Percentiles rank a stretch among this genome's conserved stretches.
phyloP scores from a whole-genome alignment of 371 early-diverging fungal genomes.

The Furculomyces boomerangus region DNA sequence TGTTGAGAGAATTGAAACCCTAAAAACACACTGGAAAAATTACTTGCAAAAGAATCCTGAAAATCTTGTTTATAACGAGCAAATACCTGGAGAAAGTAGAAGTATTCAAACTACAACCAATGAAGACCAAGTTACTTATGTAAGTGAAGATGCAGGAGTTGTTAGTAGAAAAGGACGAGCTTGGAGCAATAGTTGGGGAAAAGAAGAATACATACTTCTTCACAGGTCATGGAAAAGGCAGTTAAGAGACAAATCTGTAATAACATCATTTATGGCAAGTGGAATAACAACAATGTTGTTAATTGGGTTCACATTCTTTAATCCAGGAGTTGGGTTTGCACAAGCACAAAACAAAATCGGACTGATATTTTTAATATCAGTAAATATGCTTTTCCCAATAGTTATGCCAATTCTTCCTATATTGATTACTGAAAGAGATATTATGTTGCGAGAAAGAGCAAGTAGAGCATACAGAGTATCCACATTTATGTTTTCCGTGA shows the following conservation, averaged over 20 bases:
- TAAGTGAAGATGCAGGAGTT: no score
- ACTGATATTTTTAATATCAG: constrained; percentile 12
- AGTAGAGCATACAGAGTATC: constrained; percentile 20
- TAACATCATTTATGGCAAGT: constrained; percentile 8
- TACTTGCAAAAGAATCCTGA: background rate
- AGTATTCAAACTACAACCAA: no score
- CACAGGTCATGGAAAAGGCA: constrained; percentile 14
- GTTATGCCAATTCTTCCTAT: constrained; percentile 16
- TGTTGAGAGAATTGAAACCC: constrained; percentile 10
- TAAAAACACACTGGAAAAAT: constrained; percentile 18
- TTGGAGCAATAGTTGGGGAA: constrained; percentile 13
- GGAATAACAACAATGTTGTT: constrained; percentile 9
- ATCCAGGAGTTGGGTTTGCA: constrained; percentile 10
- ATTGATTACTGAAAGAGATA: constrained; percentile 11
- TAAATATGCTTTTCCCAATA: constrained; percentile 12
- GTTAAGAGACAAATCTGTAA: constrained; percentile 9
- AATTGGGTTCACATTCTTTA: constrained; percentile 20
- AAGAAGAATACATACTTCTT: constrained; percentile 9
- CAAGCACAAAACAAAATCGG: constrained; percentile 21
- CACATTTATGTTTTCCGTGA: constrained; percentile 10
- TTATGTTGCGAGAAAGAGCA: constrained; percentile 20
- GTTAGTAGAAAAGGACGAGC: no score
- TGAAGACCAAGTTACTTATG: no score
- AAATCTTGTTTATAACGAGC: background rate
- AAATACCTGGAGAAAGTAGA: no score